Base-by-base conservation (phyloP, 2,329 filamentous ascomycete species). In the Colletotrichum sp. region DNA sequence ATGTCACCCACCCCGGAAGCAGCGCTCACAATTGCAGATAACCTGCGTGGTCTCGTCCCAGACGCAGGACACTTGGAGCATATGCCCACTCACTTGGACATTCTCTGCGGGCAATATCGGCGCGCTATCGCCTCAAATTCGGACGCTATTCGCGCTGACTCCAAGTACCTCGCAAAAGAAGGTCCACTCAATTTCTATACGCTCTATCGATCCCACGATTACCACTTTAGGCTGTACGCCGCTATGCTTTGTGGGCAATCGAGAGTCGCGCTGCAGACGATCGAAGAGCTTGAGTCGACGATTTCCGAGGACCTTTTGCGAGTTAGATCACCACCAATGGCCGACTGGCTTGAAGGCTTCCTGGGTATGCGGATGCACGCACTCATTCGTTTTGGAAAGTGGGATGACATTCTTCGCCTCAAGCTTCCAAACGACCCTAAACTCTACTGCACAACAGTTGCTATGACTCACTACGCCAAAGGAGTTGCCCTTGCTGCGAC, bases 21-120 rank as follows among this genome's bases (percentile, higher is more conserved):
- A 2, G 94, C 92, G 2, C 82, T 95, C 18, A 85, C 89, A 0
- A 87, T 89, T 0, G 93, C 93, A 7, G 89, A 95, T 79, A 84
- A 86, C 18, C 87, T 95, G 13, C 91, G 93, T 26, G 88, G 87
- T 12, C 87, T 95, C 3, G 90, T 93, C 0, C 93, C 93, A 0
- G 93, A 95, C 81, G 88, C 91, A 0, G 94, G 93, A 1, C 94
- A 96, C 82, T 85, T 95, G 1, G 88, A 92, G 55, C 94, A 95
- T 80, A 96, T 96, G 95, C 94, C 94, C 0, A 92, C 92, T 1
- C 95, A 96, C 82, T 87, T 96, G 44, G 94, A 96, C 81, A 90
- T 95, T 13, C 88, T 96, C 0, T 90, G 92, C 32, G 95, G 95
- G 15, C 91, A 95, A 79, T 96, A 95, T 80, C 86, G 89, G 34